Base-by-base conservation (phyloP, 176 grass and related monocot genomes). In the Carex parvula region DNA sequence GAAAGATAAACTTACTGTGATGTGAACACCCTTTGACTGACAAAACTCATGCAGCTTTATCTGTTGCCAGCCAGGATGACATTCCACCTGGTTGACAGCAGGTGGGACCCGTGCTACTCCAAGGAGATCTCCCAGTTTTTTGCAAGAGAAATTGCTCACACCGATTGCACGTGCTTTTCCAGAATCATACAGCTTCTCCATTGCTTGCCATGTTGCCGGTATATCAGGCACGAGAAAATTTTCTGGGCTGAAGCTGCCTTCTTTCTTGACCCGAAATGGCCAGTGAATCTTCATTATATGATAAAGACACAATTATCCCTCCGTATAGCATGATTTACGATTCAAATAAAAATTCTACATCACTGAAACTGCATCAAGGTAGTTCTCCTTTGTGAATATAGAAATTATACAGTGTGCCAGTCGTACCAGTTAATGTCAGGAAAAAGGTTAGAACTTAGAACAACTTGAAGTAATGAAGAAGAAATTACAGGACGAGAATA, bases 101-200 rank as follows among this genome's bases (percentile, higher is more conserved):
- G 93, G 90, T 81, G 88, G 85, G 17, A 95, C 46, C 79, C 84
- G 87, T 46, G 93, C 88, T 68, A 89, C 62, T 76, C 82, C 56
- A 68, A 95, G 84, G 80, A 95, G 82, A 58, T 95, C 87, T 61
- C 77, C 79, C 70, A 95, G 78, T 84, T 95, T 95, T 65, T 95
- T 95, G 5, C 88, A 95, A 33, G 93, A 81, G 24, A 95, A 90
- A 61, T 95, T 95, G 76, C 93, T 92, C 16, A 95, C 93, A 60
- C 93, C 93, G 26, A 95, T 90, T 11, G 93, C 93, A 22, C 65
- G 88, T 62, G 87, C 84, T 90, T 95, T 95, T 20, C 90, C 90
- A 55, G 88, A 86, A 82, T 95, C 88, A 81, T 89, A 81, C 32
- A 92, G 66, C 61, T 89, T 80, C 61, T 92, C 93, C 93, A 95